Evolutionary conservation across 2,329 filamentous ascomycete species (phyloP).

Genomic region (Talaromyces verruculosus): DNA sequence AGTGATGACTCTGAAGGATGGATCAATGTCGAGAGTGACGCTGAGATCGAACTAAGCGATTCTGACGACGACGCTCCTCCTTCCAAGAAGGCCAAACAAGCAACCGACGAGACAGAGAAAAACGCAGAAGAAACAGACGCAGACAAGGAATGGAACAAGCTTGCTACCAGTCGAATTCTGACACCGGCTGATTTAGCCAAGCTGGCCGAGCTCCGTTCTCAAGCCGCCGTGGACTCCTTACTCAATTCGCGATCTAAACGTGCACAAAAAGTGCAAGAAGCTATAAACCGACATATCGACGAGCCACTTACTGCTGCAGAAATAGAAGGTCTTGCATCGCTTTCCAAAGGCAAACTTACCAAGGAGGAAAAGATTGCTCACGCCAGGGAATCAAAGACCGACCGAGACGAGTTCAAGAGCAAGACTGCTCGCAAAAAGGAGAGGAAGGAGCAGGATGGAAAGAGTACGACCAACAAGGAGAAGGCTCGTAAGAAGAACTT

Average conservation of each 20-base stretch:
- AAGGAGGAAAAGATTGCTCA: conserved; percentile 86
- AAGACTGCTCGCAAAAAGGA: conserved; percentile 80
- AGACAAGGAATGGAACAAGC: conserved; percentile 47
- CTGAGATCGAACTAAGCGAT: conserved; percentile 70
- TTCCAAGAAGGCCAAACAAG: conserved; percentile 63
- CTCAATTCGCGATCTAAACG: conserved; percentile 46
- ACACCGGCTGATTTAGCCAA: conserved; percentile 96
- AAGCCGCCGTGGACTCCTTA: conserved; percentile 67
- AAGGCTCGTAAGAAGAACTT: conserved; percentile 98
- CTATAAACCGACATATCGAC: conserved; percentile 67
- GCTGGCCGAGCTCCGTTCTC: conserved; percentile 78
- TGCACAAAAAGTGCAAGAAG: conserved; percentile 47
- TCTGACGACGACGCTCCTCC: conserved; percentile 72
- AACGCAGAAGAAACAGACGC: conserved; percentile 47
- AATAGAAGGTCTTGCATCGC: conserved; percentile 79
- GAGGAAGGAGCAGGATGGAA: conserved; percentile 84
- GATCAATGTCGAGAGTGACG: conserved; percentile 86
- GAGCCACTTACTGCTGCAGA: conserved; percentile 87
- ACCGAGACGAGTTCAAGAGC: conserved; percentile 76
- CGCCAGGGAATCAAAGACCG: conserved; percentile 77
- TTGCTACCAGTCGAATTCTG: conserved; percentile 90
- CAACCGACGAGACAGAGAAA: conserved; percentile 38
- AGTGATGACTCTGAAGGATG: conserved; percentile 79
- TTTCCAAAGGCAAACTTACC: conserved; percentile 72
- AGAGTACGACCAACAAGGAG: conserved; percentile 96